Evolutionary conservation across 2,329 filamentous ascomycete species (phyloP), one percentile per base, ranked within the genome.

Genomic region (Cladosporium sp.): DNA sequence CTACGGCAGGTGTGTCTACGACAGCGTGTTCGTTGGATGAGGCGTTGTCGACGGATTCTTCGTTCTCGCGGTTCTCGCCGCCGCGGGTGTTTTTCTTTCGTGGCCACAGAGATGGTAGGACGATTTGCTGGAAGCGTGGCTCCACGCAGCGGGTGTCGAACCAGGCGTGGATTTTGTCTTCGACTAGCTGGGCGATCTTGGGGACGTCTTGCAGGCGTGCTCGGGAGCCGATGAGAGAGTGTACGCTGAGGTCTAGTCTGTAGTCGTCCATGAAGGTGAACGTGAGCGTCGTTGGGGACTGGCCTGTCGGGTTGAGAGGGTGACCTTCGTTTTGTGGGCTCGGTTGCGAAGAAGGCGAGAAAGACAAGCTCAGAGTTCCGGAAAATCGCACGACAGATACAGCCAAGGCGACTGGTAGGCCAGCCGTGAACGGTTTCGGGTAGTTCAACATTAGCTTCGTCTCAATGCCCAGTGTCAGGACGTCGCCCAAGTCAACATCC

Each of bases 401-500:
- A 0, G 93, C 90, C 38, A 99, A 82, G 0, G 94, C 95, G 21
- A 99, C 93, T 2, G 95, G 95, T 0, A 99, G 83, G 8, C 97
- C 90, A 0, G 95, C 95, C 6, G 93, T 92, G 64, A 92, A 84
- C 8, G 92, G 92, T 76, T 93, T 96, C 0, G 95, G 95, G 77
- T 96, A 99, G 79, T 99, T 99, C 65, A 99, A 85, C 58, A 97
- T 85, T 68, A 99, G 82, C 73, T 95, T 97, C 3, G 95, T 99
- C 81, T 99, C 95, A 30, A 99, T 85, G 0, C 93, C 95, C 64
- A 99, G 83, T 0, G 95, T 99, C 67, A 99, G 92, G 79, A 97
- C 93, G 79, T 99, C 95, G 78, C 91, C 95, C 66, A 99, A 81
- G 77, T 99, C 95, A 41, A 99, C 93, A 78, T 99, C 95, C 92